Conservation (phyloP, 1,284 basidiomycete species). For the Microbotryum intermedium region DNA sequence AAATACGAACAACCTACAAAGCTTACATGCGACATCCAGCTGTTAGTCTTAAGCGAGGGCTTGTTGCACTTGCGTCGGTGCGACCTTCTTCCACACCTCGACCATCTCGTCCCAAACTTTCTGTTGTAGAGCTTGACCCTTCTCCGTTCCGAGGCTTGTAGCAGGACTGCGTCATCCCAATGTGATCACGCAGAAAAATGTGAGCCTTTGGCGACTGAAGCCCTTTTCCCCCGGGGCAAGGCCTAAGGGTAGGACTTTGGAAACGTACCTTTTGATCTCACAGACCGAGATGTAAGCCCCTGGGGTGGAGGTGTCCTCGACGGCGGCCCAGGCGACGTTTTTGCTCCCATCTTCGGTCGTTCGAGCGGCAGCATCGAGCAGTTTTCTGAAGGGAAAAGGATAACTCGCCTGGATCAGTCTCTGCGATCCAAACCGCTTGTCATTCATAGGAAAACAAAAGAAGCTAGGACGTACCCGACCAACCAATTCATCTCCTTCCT, state of each 20-base stretch:
- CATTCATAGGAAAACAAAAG: neutral
- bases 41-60: no score
- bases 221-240: neutral
- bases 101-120: slow-evolving; percentile 17
- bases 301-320: neutral
- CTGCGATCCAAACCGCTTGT: neutral
- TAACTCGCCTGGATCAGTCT: neutral
- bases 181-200: neutral
- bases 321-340: slow-evolving; percentile 12
- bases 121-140: slow-evolving; percentile 4
- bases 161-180: neutral
- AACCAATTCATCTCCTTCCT: slow-evolving; percentile 1
- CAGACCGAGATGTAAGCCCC: slow-evolving; percentile 15
- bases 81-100: slow-evolving; percentile 8
- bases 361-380: slow-evolving; percentile 4
- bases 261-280: slow-evolving; percentile 1
- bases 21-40: no score
- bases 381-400: neutral
- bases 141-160: neutral
- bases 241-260: no score
- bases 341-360: slow-evolving; percentile 8
- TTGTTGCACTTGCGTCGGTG: no score
- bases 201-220: neutral
- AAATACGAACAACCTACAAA: no score
- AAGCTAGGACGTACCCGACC: neutral